phyloP scores from a whole-genome alignment of 306 rosid genomes.

The Ziziphus jujuba region DNA sequence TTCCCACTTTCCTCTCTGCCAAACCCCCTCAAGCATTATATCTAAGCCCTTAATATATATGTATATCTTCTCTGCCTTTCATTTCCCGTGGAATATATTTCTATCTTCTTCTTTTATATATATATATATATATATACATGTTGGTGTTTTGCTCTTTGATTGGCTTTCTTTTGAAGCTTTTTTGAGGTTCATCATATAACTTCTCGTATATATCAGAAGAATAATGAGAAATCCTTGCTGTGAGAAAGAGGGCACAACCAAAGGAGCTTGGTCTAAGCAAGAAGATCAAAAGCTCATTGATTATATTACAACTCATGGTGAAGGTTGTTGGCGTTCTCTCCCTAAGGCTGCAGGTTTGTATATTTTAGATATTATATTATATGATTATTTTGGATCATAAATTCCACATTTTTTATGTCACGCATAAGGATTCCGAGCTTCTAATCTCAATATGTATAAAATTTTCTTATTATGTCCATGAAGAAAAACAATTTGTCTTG shows the following conservation, averaged over 20 bases:
- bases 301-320: conserved; percentile 56
- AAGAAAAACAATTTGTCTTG: too few relatives aligned
- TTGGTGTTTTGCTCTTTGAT: background rate
- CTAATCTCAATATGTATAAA: too few relatives aligned
- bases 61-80: conserved; percentile 7
- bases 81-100: background rate
- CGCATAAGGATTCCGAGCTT: too few relatives aligned
- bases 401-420: too few relatives aligned
- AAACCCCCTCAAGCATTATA: conserved; percentile 14
- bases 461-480: too few relatives aligned
- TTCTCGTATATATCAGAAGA: background rate
- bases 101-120: background rate
- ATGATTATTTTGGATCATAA: too few relatives aligned
- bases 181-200: background rate
- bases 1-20: background rate
- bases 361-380: background rate
- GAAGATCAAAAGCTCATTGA: conserved; percentile 71
- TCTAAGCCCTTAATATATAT: conserved; percentile 29
- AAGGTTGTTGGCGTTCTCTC: conserved; percentile 73
- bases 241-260: conserved; percentile 57
- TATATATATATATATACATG: too few relatives aligned
- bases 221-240: conserved; percentile 69
- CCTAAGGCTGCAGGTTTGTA: conserved; percentile 68
- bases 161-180: background rate
- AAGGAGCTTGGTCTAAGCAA: conserved; percentile 76